Evolutionary conservation across 2,329 filamentous ascomycete genomes (phyloP).

Genomic region (Penicillium sp.): DNA sequence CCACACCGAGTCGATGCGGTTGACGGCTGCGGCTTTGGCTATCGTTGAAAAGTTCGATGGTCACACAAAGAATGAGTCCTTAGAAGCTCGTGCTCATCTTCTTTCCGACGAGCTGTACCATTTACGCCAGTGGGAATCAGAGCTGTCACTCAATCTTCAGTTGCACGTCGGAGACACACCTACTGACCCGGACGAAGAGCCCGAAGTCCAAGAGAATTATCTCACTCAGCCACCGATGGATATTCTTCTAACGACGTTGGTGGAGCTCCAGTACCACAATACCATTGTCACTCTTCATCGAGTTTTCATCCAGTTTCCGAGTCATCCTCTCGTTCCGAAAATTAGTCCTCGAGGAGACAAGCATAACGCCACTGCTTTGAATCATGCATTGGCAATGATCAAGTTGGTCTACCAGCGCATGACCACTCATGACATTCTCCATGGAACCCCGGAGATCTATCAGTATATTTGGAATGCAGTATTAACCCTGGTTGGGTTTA

Average conservation of each 20-base stretch:
- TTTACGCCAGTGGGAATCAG: background rate
- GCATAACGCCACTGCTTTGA: constrained; percentile 17
- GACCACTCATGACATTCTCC: constrained; percentile 12
- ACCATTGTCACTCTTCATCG: constrained; percentile 18
- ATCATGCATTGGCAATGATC: constrained; percentile 19
- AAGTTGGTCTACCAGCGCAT: constrained; percentile 8
- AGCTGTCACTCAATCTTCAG: background rate
- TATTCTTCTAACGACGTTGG: constrained; percentile 6
- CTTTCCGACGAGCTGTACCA: background rate
- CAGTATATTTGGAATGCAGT: constrained; percentile 25
- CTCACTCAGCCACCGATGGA: constrained; percentile 6
- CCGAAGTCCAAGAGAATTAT: background rate
- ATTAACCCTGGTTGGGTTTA: constrained; percentile 21
- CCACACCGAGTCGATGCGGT: constrained; percentile 6
- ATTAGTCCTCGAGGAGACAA: constrained; percentile 12
- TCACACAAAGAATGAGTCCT: background rate
- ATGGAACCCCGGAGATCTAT: constrained; percentile 21
- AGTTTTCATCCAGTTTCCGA: constrained; percentile 23
- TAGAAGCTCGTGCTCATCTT: background rate
- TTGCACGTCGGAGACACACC: constrained; percentile 1
- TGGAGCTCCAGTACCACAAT: constrained; percentile 21
- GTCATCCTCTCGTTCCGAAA: constrained; percentile 1
- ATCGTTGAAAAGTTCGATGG: constrained; percentile 1
- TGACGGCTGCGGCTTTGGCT: constrained; percentile 6
- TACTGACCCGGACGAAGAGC: background rate